Evolutionary conservation across 2,329 filamentous ascomycete species (phyloP), one percentile per base, ranked within the genome.

Genomic region (Bipolaris bicolor): DNA sequence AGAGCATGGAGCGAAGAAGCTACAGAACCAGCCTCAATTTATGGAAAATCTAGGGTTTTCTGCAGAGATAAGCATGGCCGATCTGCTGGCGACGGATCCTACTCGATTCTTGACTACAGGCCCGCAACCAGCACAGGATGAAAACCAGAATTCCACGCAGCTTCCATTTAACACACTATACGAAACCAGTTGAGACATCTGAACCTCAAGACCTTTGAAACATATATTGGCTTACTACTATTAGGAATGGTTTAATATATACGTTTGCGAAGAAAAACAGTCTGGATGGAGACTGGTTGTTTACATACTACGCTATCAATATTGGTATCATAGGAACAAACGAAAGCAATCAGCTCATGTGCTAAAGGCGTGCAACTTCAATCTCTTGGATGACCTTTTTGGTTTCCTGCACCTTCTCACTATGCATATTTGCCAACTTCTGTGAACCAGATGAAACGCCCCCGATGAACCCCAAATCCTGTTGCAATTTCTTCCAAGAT

Each of bases 21-120:
- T 84, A 41, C 83, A 84, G 29, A 79, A 82, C 11, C 84, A 88
- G 58, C 79, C 83, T 1, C 84, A 87, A 59, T 88, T 89, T 66
- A 87, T 88, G 85, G 80, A 84, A 44, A 88, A 89, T 64, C 77
- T 89, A 15, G 86, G 86, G 0, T 87, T 88, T 66, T 84, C 83
- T 1, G 85, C 86, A 0, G 85, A 86, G 37, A 82, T 83, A 20
- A 85, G 87, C 58, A 76, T 88, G 44, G 79, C 81, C 0, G 84
- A 86, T 55, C 80, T 85, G 2, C 50, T 66, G n/a, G 62, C 62
- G 11, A 55, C 62, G 18, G 60, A 66, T 46, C 77, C 78, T 39
- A 73, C 77, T 33, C 74, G 76, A 20, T 75, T 74, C n/a, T 73
- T 78, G 64, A 71, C 77, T 15, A 53, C 77, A 18, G 52, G 63